Evolutionary conservation across 1,284 basidiomycete genomes (phyloP).

Genomic region (Austroboletus rostrupii): DNA sequence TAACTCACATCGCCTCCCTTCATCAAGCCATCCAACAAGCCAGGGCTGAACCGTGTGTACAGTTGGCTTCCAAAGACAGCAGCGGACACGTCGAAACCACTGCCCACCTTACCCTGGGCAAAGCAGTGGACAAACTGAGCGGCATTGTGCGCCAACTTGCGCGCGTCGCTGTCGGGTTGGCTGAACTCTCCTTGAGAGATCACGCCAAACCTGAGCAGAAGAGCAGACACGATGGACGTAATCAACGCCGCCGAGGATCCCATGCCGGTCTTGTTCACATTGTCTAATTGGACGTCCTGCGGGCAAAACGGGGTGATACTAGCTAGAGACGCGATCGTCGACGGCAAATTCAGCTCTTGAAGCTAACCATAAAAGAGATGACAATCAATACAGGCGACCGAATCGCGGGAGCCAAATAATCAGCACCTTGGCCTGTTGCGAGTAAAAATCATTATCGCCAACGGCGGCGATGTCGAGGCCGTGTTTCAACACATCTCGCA

Average conservation of each 20-base stretch:
- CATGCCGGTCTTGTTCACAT: slow-evolving; percentile 97
- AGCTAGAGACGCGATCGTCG: slow-evolving; percentile 57
- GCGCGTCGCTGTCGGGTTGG: slow-evolving; percentile 41
- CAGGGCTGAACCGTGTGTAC: slow-evolving; percentile 86
- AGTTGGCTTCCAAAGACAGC: slow-evolving; percentile 94
- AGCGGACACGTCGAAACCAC: slow-evolving; percentile 94
- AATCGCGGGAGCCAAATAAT: not conserved
- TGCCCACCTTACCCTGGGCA: slow-evolving; percentile 97
- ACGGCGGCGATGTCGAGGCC: slow-evolving; percentile 78
- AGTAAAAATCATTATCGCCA: slow-evolving; percentile 98
- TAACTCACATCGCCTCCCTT: slow-evolving; percentile 44
- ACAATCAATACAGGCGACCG: slow-evolving; percentile 9
- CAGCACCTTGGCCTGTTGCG: slow-evolving; percentile 77
- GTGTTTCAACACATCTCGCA: slow-evolving; percentile 43
- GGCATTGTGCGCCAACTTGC: slow-evolving; percentile 82
- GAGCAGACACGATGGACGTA: slow-evolving; percentile 85
- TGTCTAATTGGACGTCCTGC: slow-evolving; percentile 64
- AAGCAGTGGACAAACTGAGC: slow-evolving; percentile 95
- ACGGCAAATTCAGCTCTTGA: slow-evolving; percentile 52
- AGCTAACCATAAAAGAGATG: slow-evolving; percentile 45
- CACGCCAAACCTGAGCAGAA: slow-evolving; percentile 76
- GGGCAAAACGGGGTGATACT: slow-evolving; percentile 72
- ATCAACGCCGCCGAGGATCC: slow-evolving; percentile 97
- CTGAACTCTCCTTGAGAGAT: slow-evolving; percentile 52
- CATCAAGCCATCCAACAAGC: slow-evolving; percentile 69